phyloP scores from a whole-genome alignment of 345 rosid species.

The Corchorus capsularis region DNA sequence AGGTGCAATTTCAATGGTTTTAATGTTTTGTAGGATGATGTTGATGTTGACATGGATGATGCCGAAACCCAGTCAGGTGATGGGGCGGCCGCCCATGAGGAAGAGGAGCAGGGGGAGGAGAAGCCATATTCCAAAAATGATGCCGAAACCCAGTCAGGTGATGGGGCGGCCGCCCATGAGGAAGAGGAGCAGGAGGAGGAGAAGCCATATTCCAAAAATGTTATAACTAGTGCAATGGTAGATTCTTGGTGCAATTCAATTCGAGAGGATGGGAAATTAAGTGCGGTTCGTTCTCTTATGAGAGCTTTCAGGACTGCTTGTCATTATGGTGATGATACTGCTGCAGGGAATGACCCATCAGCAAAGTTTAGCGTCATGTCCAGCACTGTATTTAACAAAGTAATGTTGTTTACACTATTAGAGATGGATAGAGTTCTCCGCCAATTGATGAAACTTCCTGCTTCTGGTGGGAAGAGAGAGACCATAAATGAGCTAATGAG shows the following conservation, averaged over 20 bases:
- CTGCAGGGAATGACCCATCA: conserved; percentile 58
- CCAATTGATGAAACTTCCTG: conserved; percentile 66
- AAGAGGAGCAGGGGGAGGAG: conserved; percentile 36
- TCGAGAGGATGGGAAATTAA: conserved; percentile 54
- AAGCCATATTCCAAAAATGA: conserved; percentile 51
- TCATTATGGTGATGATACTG: conserved; percentile 92
- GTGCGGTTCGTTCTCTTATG: conserved; percentile 73
- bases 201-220: conserved; percentile 50
- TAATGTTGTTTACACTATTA: conserved; percentile 71
- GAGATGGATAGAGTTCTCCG: conserved; percentile 92
- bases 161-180: conserved; percentile 34
- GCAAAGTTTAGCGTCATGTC: conserved; percentile 68
- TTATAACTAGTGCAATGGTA: conserved; percentile 70
- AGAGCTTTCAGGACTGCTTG: conserved; percentile 93
- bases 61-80: conserved; percentile 38
- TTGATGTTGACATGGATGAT: conserved; percentile 54
- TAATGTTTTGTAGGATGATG: conserved; percentile 48
- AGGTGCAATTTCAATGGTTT: background rate
- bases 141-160: conserved; percentile 35
- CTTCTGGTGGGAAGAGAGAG: conserved; percentile 86
- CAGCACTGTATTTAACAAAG: conserved; percentile 79
- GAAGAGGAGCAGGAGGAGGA: conserved; percentile 36
- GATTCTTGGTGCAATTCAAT: conserved; percentile 75
- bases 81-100: conserved; percentile 30
- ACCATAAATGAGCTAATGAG: conserved; percentile 51